Conservation (phyloP, 1,284 basidiomycete genomes). For the Coriolopsis trogii region DNA sequence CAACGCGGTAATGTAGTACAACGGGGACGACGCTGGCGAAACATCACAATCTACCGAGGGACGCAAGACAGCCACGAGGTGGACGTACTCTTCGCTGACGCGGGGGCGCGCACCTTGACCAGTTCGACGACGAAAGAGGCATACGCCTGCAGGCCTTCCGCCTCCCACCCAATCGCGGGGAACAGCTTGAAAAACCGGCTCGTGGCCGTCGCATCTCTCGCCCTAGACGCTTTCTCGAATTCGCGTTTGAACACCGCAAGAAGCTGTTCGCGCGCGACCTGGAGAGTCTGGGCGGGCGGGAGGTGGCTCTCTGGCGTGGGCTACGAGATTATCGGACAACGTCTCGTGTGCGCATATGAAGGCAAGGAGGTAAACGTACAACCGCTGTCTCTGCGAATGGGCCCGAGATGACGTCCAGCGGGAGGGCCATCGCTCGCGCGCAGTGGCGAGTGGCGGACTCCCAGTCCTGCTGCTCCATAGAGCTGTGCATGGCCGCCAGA, state of each 20-base stretch:
- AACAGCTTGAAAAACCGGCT: slow-evolving; percentile 97
- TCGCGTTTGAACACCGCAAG: slow-evolving; percentile 78
- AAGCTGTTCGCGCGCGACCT: slow-evolving; percentile 74
- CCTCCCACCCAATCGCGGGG: slow-evolving; percentile 88
- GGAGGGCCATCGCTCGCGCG: slow-evolving; percentile 85
- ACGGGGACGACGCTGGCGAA: slow-evolving; percentile 76
- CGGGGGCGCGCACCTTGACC: slow-evolving; percentile 77
- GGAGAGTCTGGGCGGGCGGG: slow-evolving; percentile 83
- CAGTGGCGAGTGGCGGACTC: slow-evolving; percentile 92
- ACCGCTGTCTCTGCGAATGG: slow-evolving; percentile 88
- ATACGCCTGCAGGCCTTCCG: slow-evolving; percentile 94
- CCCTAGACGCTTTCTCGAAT: slow-evolving; percentile 80
- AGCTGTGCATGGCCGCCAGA: slow-evolving; percentile 70
- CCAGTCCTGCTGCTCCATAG: slow-evolving; percentile 92
- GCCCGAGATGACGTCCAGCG: slow-evolving; percentile 77
- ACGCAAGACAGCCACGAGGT: neutral
- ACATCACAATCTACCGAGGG: slow-evolving; percentile 5
- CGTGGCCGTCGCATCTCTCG: slow-evolving; percentile 84
- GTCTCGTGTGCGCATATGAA: neutral
- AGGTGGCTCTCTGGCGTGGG: slow-evolving; percentile 88
- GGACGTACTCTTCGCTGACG: slow-evolving; percentile 76
- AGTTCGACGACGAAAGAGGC: slow-evolving; percentile 92
- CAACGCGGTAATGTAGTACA: slow-evolving; percentile 86
- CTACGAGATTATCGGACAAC: slow-evolving; percentile 43
- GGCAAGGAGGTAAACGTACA: slow-evolving; percentile 48